These are phyloP conservation scores for Dendrobium catenatum DNA, from an alignment of 106 monocot genomes.

Conservation along the genomic window DNA sequence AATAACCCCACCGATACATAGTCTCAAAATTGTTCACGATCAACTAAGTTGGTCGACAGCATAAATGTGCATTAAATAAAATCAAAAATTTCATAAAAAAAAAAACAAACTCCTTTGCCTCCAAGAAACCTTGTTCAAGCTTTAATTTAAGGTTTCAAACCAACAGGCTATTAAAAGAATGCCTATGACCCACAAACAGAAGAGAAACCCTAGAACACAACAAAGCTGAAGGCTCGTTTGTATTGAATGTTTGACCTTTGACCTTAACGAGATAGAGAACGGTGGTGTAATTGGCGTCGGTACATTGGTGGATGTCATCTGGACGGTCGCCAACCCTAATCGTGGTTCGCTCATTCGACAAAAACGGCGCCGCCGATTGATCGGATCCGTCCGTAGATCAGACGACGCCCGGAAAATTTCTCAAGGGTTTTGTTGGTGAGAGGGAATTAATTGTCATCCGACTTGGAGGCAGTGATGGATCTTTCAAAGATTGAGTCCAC, in stretches of 20 bases:
- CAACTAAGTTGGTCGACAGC: background rate
- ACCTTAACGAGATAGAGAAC: slow-evolving; percentile 66
- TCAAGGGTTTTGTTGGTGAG: too few species aligned
- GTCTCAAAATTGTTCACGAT: background rate
- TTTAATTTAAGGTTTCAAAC: background rate
- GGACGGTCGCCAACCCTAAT: too few species aligned
- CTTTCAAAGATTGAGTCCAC: too few species aligned
- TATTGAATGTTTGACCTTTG: slow-evolving; percentile 24
- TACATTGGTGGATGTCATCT: slow-evolving; percentile 20
- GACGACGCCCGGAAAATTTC: too few species aligned
- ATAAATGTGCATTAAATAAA: background rate
- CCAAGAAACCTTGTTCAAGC: background rate
- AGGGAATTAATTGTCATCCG: too few species aligned
- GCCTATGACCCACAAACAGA: background rate
- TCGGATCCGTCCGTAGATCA: too few species aligned
- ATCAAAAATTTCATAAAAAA: background rate
- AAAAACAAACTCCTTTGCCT: background rate
- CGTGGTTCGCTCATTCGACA: too few species aligned
- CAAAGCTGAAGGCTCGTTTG: background rate
- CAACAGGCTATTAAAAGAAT: background rate
- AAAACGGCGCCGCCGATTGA: too few species aligned
- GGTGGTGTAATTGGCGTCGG: slow-evolving; percentile 65
- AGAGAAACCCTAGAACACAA: background rate
- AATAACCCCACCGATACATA: background rate
- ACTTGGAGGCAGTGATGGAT: too few species aligned